Evolutionary conservation across 2,329 filamentous ascomycete species (phyloP).

Genomic region (Aspergillus fijiensis): DNA sequence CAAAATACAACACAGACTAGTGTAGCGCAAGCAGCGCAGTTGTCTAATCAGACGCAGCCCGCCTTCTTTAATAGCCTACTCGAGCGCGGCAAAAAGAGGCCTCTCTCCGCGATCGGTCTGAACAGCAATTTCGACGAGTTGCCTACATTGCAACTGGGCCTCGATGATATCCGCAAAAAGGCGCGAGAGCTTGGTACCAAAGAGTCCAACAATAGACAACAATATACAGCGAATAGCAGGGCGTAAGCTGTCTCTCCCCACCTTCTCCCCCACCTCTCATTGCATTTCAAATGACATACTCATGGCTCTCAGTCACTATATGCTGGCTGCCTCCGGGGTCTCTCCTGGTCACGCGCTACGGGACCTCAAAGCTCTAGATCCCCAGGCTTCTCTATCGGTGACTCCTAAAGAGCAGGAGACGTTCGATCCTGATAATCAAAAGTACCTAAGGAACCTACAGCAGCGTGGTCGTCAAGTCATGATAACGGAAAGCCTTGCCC

Average conservation of each 20-base stretch:
- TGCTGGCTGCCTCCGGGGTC: conserved; percentile 89
- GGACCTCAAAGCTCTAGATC: conserved; percentile 77
- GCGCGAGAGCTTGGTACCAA: conserved; percentile 76
- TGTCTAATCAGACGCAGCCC: conserved; percentile 45
- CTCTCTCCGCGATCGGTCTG: conserved; percentile 62
- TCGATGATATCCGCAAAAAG: conserved; percentile 78
- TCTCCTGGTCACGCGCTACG: conserved; percentile 81
- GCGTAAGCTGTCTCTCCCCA: conserved; percentile 46
- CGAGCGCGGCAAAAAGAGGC: conserved; percentile 65
- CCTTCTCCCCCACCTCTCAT: background rate
- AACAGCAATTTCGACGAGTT: conserved; percentile 67
- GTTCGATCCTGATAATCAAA: conserved; percentile 59
- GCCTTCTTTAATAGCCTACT: conserved; percentile 65
- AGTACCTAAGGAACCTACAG: conserved; percentile 81
- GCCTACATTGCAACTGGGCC: conserved; percentile 83
- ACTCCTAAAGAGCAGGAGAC: conserved; percentile 37
- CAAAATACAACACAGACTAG: conserved; percentile 27
- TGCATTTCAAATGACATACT: background rate
- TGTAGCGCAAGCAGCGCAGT: conserved; percentile 25
- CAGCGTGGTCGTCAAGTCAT: conserved; percentile 88
- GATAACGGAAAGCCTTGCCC: conserved; percentile 85
- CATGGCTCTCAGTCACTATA: conserved; percentile 66
- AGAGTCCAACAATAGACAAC: conserved; percentile 48
- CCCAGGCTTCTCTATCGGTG: conserved; percentile 58
- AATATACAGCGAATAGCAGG: conserved; percentile 48